Percentiles rank a stretch among this genome's conserved stretches.
Conservation (phyloP, 371 early-diverging fungal genomes). For the Zopfochytrium polystomum region DNA sequence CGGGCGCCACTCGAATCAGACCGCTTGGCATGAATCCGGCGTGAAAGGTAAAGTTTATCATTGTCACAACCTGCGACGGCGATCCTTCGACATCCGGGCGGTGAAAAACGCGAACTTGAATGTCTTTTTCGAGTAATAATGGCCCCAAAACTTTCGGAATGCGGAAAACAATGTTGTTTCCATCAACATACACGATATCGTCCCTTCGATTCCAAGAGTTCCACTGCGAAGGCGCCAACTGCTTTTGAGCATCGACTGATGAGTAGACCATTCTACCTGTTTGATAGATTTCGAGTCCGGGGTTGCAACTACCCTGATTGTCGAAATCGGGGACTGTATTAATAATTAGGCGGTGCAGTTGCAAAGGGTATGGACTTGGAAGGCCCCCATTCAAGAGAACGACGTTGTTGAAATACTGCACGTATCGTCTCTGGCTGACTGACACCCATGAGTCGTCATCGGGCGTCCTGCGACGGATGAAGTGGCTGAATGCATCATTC, state of each 20-base stretch:
- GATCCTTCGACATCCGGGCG: slow-evolving; percentile 21
- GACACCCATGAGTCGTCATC: slow-evolving; percentile 37
- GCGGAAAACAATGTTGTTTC: too few relatives aligned
- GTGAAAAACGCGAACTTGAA: slow-evolving; percentile 46
- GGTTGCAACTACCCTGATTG: slow-evolving; percentile 27
- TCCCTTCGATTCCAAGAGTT: too few relatives aligned
- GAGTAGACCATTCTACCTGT: slow-evolving; percentile 40
- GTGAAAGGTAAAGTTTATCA: slow-evolving; percentile 51
- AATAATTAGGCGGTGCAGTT: slow-evolving; percentile 39
- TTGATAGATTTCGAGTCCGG: slow-evolving; percentile 47
- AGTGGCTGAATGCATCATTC: slow-evolving; percentile 48
- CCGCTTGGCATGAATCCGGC: slow-evolving; percentile 57
- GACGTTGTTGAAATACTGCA: slow-evolving; percentile 50
- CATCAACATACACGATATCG: too few relatives aligned
- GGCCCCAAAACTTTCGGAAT: too few relatives aligned
- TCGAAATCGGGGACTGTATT: slow-evolving; percentile 44
- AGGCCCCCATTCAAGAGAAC: slow-evolving; percentile 39
- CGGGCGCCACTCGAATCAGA: slow-evolving; percentile 42
- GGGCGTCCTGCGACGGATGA: slow-evolving; percentile 35
- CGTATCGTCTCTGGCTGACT: slow-evolving; percentile 40
- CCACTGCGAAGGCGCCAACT: background rate
- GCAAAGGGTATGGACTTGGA: slow-evolving; percentile 36
- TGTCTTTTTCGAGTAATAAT: slow-evolving; percentile 42
- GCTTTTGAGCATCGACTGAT: slow-evolving; percentile 13
- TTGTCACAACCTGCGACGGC: slow-evolving; percentile 37